Base-by-base conservation (phyloP, 805 yeast genomes). In the Zygosaccharomyces kombuchaensis region DNA sequence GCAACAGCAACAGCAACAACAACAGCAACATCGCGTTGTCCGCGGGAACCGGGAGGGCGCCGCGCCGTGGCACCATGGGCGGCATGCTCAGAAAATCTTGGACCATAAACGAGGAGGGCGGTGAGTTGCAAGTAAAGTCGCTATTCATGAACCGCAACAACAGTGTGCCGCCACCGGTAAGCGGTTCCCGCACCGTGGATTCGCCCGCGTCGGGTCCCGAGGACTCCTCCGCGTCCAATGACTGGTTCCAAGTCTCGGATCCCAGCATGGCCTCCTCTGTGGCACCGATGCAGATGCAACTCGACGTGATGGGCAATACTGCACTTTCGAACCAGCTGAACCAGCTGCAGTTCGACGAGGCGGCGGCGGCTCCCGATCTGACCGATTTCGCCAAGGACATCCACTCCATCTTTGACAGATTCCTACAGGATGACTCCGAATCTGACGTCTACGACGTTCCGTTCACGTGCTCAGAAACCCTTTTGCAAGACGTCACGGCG, bases 391-490 rank as follows among this genome's bases (percentile, higher is more conserved):
- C 53, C 2, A 36, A 40, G 8, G 52, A 50, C 29, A 43, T 48
- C 12, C 56, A 51, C 36, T 36, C 48, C 6, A 41, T 48, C 8
- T 54, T 51, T 30, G 47, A 44, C 19, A 44, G 46, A 13, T 54
- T 44, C 29, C 34, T 51, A 10, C 44, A 47, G 19, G 46, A 51
- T 37, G 51, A 52, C 21, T 19, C 21, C 17, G 51, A 45, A 9
- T 10, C 39, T 29, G 41, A 48, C 12, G 29, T 36, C 29, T 40
- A 37, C 30, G 45, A n/a, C 23, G 27, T 38, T n/a, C 41, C 41
- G 14, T 29, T n/a, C 3, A 29, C 32, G 10, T 12, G 32, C 32
- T n/a, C 32, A 13, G 32, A 29, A n/a, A 10, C 10, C 16, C 14
- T 13, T 7, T 13, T 29, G 32, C 32, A 29, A n/a, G 32, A 29